Evolutionary conservation across 768 basidiomycete species (phyloP).

Genomic region (Russula vinacea): DNA sequence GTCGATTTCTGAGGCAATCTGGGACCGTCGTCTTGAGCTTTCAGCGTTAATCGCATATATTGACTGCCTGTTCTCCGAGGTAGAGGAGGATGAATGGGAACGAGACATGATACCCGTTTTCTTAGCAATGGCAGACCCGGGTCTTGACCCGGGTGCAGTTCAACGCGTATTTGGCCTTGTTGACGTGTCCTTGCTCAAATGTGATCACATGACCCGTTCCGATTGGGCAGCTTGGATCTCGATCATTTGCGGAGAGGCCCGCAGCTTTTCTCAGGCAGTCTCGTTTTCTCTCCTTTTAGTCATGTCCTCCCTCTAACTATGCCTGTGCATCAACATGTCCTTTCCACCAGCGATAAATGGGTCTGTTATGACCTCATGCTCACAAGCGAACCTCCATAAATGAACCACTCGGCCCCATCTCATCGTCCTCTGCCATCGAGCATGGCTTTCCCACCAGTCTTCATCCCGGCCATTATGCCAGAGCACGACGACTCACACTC

Average conservation of each 20-base stretch:
- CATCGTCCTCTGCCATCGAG: constrained; percentile 34
- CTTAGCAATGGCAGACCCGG: too few species aligned
- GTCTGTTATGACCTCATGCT: constrained; percentile 41
- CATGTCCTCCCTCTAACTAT: too few species aligned
- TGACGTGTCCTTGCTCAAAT: constrained; percentile 22
- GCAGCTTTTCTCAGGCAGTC: too few species aligned
- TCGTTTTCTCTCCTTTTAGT: too few species aligned
- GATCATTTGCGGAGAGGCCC: too few species aligned
- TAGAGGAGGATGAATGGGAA: constrained; percentile 9
- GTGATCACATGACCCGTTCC: constrained; percentile 16
- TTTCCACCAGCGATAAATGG: constrained; percentile 37
- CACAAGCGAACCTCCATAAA: constrained; percentile 51
- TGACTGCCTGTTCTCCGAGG: constrained; percentile 9
- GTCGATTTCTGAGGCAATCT: constrained; percentile 41
- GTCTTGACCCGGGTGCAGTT: too few species aligned
- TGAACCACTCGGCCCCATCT: constrained; percentile 50
- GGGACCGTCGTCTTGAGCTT: constrained; percentile 22
- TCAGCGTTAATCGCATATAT: constrained; percentile 15
- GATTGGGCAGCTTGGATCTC: too few species aligned
- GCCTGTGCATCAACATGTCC: background rate
- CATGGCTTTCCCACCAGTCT: constrained; percentile 31
- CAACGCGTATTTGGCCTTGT: constrained; percentile 23
- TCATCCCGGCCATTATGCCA: constrained; percentile 14
- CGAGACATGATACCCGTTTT: constrained; percentile 22
- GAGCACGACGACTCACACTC: constrained; percentile 27